A percentile compares a stretch with the other conserved stretches of the same genome.
Evolutionary conservation across 305 asterid species (phyloP).

Genomic region (Fraxinus ornus): DNA sequence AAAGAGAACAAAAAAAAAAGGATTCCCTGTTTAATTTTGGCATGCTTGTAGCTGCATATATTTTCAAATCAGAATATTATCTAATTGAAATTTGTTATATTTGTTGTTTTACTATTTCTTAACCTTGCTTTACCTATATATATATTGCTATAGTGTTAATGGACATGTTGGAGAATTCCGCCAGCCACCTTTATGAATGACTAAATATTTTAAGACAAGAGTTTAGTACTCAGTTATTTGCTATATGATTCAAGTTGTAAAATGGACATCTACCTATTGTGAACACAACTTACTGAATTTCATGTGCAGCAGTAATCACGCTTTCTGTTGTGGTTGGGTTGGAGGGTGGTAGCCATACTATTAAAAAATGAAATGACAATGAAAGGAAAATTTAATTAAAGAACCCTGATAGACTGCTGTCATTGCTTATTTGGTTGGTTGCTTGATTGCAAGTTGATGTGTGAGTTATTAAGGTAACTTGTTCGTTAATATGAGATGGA

Average conservation of each 20-base stretch:
- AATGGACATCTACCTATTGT: background rate
- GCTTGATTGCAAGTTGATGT: slow-evolving; percentile 7
- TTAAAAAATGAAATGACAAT: background rate
- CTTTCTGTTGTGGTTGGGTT: background rate
- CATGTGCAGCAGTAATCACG: background rate
- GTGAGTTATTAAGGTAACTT: slow-evolving; percentile 2
- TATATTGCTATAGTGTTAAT: slow-evolving; percentile 1
- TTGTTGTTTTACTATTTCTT: background rate
- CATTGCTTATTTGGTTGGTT: slow-evolving; percentile 17
- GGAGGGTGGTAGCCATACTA: background rate
- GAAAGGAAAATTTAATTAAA: background rate
- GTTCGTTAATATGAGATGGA: background rate
- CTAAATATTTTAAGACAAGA: slow-evolving; percentile 8
- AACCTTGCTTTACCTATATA: background rate
- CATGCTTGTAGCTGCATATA: background rate
- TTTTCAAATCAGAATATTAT: background rate
- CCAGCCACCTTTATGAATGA: slow-evolving; percentile 7
- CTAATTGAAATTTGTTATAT: background rate
- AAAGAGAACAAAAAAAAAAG: background rate
- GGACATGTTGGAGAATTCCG: slow-evolving; percentile 17
- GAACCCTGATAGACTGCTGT: background rate
- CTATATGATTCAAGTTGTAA: slow-evolving; percentile 16
- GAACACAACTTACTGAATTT: background rate
- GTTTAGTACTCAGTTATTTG: background rate
- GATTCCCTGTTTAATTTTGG: background rate